phyloP scores from a whole-genome alignment of 164 flowering plant species.

The Houttuynia cordata region DNA sequence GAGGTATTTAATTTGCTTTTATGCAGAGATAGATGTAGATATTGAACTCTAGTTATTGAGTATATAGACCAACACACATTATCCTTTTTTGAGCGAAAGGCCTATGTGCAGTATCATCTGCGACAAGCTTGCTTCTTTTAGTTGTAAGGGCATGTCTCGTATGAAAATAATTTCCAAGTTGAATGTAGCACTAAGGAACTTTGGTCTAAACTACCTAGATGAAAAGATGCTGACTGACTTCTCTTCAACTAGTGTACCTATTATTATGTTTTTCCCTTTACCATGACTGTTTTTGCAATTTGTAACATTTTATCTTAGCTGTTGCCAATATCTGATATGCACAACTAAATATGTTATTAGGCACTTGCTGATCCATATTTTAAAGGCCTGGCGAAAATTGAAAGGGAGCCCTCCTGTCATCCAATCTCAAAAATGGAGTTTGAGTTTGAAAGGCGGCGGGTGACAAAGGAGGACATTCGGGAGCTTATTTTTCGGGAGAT shows the following conservation, averaged over 20 bases:
- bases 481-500: constrained; percentile 82
- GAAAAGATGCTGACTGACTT: too few species aligned
- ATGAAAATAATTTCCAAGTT: too few species aligned
- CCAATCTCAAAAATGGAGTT: constrained; percentile 84
- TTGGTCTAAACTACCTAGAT: too few species aligned
- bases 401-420: constrained; percentile 82
- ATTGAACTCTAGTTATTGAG: too few species aligned
- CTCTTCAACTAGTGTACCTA: background rate
- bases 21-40: too few species aligned
- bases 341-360: constrained; percentile 23
- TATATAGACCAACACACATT: too few species aligned
- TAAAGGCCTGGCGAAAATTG: constrained; percentile 67
- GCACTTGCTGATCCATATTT: constrained; percentile 90
- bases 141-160: too few species aligned
- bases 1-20: too few species aligned
- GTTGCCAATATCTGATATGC: too few species aligned
- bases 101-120: background rate
- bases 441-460: constrained; percentile 84
- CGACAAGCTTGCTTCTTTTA: background rate
- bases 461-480: constrained; percentile 77
- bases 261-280: background rate
- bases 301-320: too few species aligned
- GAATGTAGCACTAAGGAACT: too few species aligned
- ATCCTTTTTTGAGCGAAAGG: too few species aligned
- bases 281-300: background rate